Conservation (phyloP, 2,329 filamentous ascomycete genomes). For the Tolypocladium nubicola region DNA sequence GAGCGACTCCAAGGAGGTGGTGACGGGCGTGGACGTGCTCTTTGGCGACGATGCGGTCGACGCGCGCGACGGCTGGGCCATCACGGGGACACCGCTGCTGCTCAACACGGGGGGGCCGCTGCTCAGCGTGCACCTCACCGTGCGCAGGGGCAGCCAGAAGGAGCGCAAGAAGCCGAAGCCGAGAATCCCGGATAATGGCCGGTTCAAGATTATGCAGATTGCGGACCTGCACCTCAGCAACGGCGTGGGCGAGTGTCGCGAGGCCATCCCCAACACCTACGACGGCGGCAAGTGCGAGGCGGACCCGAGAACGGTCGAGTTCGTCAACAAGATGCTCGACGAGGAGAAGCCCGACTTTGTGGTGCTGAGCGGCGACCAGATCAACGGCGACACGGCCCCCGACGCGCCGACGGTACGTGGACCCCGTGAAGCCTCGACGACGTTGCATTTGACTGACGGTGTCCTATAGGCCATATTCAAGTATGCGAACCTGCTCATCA, state of each 20-base stretch:
- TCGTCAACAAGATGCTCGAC: slow-evolving; percentile 72
- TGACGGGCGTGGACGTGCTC: slow-evolving; percentile 76
- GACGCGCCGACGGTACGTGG: slow-evolving; percentile 73
- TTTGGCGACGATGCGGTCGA: slow-evolving; percentile 90
- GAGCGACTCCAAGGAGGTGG: slow-evolving; percentile 61
- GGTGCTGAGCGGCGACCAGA: slow-evolving; percentile 84
- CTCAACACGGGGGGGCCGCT: slow-evolving; percentile 52
- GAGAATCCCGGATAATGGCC: slow-evolving; percentile 76
- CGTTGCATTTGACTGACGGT: slow-evolving; percentile 10
- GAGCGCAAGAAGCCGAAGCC: slow-evolving; percentile 60
- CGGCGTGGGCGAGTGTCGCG: slow-evolving; percentile 73
- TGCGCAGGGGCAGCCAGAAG: slow-evolving; percentile 60
- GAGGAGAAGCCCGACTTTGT: slow-evolving; percentile 92
- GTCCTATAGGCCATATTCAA: slow-evolving; percentile 71
- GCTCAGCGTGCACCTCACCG: slow-evolving; percentile 63
- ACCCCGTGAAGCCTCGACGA: neutral
- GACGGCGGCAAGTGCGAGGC: slow-evolving; percentile 78
- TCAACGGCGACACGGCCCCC: slow-evolving; percentile 86
- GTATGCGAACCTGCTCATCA: slow-evolving; percentile 71
- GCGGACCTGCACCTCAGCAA: slow-evolving; percentile 93
- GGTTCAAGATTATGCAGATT: slow-evolving; percentile 95
- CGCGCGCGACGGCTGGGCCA: slow-evolving; percentile 73
- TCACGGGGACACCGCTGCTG: slow-evolving; percentile 64
- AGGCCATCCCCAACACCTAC: slow-evolving; percentile 66
- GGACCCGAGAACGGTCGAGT: slow-evolving; percentile 83